Base-by-base conservation (phyloP, 768 basidiomycete species). In the Lentinus brumalis region DNA sequence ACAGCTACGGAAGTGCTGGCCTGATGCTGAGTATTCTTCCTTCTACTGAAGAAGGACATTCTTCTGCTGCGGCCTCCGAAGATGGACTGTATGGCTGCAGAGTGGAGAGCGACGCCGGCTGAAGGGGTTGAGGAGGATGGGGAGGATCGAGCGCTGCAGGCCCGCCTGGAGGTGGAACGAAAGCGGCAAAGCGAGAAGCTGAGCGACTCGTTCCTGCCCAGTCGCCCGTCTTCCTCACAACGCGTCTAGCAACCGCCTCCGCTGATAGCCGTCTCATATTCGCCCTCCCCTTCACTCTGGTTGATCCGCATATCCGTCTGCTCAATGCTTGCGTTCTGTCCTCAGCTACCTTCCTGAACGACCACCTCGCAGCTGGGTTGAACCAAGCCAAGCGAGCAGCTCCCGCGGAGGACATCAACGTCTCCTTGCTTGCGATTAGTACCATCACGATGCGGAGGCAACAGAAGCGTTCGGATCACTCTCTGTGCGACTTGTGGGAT, bases 31-130 rank as follows among this genome's bases (percentile, higher is more conserved):
- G 84, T 81, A 65, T 86, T 83, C 84, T 91, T 92, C 87, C 87
- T 92, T 83, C 90, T 84, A 46, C 85, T 88, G 84, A 94, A 94
- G 90, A 92, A 94, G 83, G 91, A 92, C 92, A 94, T 94, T 86
- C 88, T 88, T 75, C 86, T 78, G 65, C 84, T 70, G 76, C 83
- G 82, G 73, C 73, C 71, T 66, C 79, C 78, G 73, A 87, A 76
- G 75, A 88, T 74, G 72, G 83, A 89, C 85, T 86, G 81, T 82
- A 88, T 88, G 85, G 83, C 76, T 81, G 83, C 50, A 60, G 53
- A 59, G 31, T 54, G 47, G 52, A 51, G 21, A 51, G 44, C 35
- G 60, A 21, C 21, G 29, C 16, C 58, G 15, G n/a, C 50, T 26
- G 21, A 46, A 46, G 58, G 49, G 45, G 46, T 39, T 12, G 56